phyloP scores from a whole-genome alignment of 768 basidiomycete species.

The Termitomyces sp. region DNA sequence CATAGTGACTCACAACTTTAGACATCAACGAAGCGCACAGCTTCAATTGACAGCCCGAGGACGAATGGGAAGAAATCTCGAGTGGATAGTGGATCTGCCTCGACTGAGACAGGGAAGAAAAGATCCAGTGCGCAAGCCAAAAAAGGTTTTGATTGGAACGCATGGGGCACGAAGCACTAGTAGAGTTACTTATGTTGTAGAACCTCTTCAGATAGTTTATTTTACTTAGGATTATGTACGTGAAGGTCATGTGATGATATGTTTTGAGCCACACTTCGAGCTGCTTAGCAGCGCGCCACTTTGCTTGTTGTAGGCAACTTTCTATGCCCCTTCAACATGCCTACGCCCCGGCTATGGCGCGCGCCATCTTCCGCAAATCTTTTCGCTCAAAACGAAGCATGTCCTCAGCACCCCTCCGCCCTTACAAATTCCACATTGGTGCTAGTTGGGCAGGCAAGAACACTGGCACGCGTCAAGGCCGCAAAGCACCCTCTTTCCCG shows the following conservation, averaged over 20 bases:
- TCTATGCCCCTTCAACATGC: conserved; percentile 7
- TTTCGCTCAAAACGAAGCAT: conserved; percentile 6
- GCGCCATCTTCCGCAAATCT: conserved; percentile 12
- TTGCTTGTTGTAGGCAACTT: not conserved
- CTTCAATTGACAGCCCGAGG: not conserved
- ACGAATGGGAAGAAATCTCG: conserved; percentile 2
- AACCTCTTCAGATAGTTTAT: too few relatives aligned
- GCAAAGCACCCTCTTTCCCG: conserved; percentile 46
- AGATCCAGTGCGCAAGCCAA: not conserved
- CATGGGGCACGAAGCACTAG: conserved; percentile 8
- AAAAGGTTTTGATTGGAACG: conserved; percentile 18
- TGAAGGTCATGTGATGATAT: conserved; percentile 10
- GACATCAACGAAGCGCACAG: not conserved
- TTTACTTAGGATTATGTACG: not conserved
- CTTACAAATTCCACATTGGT: conserved; percentile 73
- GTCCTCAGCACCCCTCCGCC: conserved; percentile 20
- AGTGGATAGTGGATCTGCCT: not conserved
- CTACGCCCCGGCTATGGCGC: conserved; percentile 8
- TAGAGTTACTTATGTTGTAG: too few relatives aligned
- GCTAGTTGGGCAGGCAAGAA: conserved; percentile 73
- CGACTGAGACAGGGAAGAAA: not conserved
- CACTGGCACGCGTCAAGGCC: conserved; percentile 20
- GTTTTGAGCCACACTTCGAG: not conserved
- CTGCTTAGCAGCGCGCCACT: not conserved
- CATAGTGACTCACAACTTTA: not conserved